Base-by-base conservation (phyloP, 176 grass and related monocot genomes). In the Dendrocalamus sinicus region DNA sequence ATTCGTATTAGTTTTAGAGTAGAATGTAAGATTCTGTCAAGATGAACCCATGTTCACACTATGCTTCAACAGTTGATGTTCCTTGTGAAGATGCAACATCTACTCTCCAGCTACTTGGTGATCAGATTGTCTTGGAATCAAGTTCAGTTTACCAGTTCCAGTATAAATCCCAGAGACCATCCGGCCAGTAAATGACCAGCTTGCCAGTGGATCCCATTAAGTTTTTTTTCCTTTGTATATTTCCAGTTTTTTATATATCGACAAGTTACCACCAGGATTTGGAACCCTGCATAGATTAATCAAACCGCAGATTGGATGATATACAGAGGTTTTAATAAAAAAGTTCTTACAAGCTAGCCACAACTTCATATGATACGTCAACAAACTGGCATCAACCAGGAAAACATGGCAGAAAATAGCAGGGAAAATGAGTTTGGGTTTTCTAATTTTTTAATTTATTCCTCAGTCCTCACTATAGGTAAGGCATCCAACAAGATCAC, bases 61-160 rank as follows among this genome's bases (percentile, higher is more conserved):
- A 54, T 13, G 14, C 50, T 52, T 80, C 22, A 4, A 9, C n/a
- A 64, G 55, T 53, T 80, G 23, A 73, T 13, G 6, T 80, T 50
- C 22, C 67, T 35, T 77, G 51, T 14, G 73, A 77, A 26, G 73
- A 44, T 57, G 83, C n/a, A 57, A 53, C 48, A 55, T 43, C 14
- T 54, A 53, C 65, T 43, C 22, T 53, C 13, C 8, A 4, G 13
- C 65, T 84, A 60, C 4, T 26, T 60, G 57, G 60, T 64, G 30
- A 67, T 65, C 30, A 65, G n/a, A 67, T 55, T 67, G 44, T 57
- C 52, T 37, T 13, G 22, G 51, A 76, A n/a, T n/a, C 73, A 76
- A 57, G 51, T 57, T 77, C 7, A 50, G n/a, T 1, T 17, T 16
- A 73, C 45, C n/a, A 50, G 35, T 24, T 24, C 19, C 20, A 1